Evolutionary conservation across 1,284 basidiomycete species (phyloP).

Genomic region (Cryptococcus sp.): DNA sequence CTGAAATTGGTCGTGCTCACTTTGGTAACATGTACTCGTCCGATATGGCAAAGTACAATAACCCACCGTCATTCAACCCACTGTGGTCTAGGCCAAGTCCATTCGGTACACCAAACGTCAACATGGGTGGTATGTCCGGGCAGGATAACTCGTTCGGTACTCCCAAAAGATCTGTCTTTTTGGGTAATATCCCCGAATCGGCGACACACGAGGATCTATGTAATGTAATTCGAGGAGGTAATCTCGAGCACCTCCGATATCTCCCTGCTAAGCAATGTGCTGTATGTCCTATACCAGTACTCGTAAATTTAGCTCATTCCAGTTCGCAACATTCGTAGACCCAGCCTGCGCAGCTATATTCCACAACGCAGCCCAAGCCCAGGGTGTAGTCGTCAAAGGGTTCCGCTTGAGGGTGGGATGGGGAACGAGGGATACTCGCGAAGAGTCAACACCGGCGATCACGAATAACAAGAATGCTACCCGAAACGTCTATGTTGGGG

Average conservation of each 20-base stretch:
- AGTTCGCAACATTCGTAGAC: conserved; percentile 90
- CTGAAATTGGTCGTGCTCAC: neutral
- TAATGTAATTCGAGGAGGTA: conserved; percentile 87
- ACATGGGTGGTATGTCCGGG: no score
- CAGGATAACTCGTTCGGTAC: neutral
- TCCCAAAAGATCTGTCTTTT: conserved; percentile 78
- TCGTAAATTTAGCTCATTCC: conserved; percentile 3
- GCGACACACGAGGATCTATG: conserved; percentile 87
- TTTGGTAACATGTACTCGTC: neutral
- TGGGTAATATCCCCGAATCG: conserved; percentile 91
- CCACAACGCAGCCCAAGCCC: conserved; percentile 69
- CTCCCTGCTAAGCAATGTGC: conserved; percentile 93
- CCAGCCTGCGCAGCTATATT: conserved; percentile 83
- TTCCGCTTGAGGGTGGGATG: conserved; percentile 80
- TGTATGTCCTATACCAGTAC: conserved; percentile 50
- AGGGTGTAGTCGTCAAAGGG: conserved; percentile 73
- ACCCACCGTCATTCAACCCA: no score
- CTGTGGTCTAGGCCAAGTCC: no score
- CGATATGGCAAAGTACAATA: neutral
- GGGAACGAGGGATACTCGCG: conserved; percentile 61
- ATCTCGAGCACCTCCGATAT: conserved; percentile 76
- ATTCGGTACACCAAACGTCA: no score
- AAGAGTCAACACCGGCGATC: conserved; percentile 79
- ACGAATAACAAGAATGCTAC: conserved; percentile 84
- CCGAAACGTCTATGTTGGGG: conserved; percentile 89